Conservation (phyloP, 805 yeast genomes). For the Debaryomyces prosopidis region DNA sequence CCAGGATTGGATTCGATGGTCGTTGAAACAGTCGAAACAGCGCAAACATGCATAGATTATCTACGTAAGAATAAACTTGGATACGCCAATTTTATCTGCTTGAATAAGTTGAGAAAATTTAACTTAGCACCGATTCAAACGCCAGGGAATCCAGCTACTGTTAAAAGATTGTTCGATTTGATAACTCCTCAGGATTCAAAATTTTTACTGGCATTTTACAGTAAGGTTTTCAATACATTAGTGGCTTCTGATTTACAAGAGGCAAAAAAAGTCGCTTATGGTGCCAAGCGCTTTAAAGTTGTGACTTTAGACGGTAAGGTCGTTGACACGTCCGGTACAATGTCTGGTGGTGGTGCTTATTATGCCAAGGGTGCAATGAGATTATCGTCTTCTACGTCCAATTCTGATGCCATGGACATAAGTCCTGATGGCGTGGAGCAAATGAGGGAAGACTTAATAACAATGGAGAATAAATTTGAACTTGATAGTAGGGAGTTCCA, state of each 20-base stretch:
- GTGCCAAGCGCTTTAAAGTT: constrained; percentile 76
- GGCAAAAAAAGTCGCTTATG: constrained; percentile 88
- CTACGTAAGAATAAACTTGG: constrained; percentile 83
- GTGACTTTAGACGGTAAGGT: constrained; percentile 91
- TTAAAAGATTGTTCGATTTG: constrained; percentile 83
- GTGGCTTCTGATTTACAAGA: constrained; percentile 77
- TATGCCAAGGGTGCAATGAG: constrained; percentile 78
- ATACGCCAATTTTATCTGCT: constrained; percentile 81
- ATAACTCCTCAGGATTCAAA: constrained; percentile 64
- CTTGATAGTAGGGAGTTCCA: constrained; percentile 49
- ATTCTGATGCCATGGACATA: constrained; percentile 29
- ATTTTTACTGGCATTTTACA: constrained; percentile 86
- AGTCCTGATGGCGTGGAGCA: constrained; percentile 58
- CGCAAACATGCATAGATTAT: constrained; percentile 69
- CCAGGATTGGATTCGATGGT: constrained; percentile 91
- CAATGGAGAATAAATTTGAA: constrained; percentile 56
- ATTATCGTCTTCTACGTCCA: constrained; percentile 36
- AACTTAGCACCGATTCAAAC: constrained; percentile 60
- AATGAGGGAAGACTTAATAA: constrained; percentile 51
- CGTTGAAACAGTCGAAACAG: constrained; percentile 71
- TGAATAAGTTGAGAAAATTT: constrained; percentile 69
- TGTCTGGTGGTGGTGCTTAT: constrained; percentile 92
- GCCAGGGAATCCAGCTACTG: constrained; percentile 62
- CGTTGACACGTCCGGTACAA: constrained; percentile 90
- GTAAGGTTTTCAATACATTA: constrained; percentile 81